Conservation (phyloP, 2,329 filamentous ascomycete species). For the Ilyonectria destructans region DNA sequence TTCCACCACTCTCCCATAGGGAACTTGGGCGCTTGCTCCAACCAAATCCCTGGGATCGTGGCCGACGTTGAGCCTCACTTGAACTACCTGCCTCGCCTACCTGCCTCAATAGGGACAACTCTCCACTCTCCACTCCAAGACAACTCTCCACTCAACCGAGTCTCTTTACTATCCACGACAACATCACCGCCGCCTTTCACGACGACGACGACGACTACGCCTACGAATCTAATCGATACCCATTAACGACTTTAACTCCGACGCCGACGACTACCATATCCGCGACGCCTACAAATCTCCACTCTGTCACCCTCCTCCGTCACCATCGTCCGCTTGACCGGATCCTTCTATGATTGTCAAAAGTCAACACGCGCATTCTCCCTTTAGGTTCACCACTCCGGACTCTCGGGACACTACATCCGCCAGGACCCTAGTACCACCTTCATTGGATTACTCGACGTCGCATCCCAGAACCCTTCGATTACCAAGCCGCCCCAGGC, state of each 20-base stretch:
- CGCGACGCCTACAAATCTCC: conserved; percentile 39
- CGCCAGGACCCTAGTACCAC: conserved; percentile 23
- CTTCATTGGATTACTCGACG: conserved; percentile 17
- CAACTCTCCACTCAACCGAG: conserved; percentile 25
- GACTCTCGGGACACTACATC: conserved; percentile 19
- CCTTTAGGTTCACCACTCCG: conserved; percentile 20
- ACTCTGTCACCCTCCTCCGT: conserved; percentile 41
- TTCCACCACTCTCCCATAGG: conserved; percentile 31
- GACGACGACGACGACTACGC: conserved; percentile 21
- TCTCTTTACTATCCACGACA: conserved; percentile 32
- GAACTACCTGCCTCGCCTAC: conserved; percentile 20
- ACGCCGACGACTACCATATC: conserved; percentile 30
- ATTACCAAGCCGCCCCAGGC: not conserved
- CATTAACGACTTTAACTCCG: conserved; percentile 14
- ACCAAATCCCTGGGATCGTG: conserved; percentile 42
- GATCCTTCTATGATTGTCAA: conserved; percentile 40
- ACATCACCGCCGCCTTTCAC: conserved; percentile 23
- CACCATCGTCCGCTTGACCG: conserved; percentile 28
- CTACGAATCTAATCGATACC: conserved; percentile 3
- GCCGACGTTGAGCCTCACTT: conserved; percentile 43
- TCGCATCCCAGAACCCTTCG: conserved; percentile 23
- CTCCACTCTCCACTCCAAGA: conserved; percentile 30
- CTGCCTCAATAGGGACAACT: conserved; percentile 29
- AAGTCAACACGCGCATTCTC: conserved; percentile 24
- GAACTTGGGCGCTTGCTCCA: conserved; percentile 40